A percentile compares a stretch with the other conserved stretches of the same genome.
phyloP scores from a whole-genome alignment of 2,329 filamentous ascomycete species.

The Fusarium sp. region DNA sequence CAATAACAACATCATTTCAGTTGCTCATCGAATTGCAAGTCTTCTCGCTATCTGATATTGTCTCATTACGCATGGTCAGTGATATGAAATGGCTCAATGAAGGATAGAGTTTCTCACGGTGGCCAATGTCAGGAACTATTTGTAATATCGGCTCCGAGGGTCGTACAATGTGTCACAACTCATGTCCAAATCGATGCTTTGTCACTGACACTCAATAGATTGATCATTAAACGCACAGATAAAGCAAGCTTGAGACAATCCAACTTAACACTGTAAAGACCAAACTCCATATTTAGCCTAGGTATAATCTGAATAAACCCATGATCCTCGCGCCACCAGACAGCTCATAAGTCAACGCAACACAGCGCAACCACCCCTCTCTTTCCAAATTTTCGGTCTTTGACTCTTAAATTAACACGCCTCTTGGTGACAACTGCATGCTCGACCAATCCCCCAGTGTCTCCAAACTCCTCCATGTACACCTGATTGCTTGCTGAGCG shows the following conservation, averaged over 20 bases:
- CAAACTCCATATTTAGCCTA: constrained; percentile 45
- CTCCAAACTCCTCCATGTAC: constrained; percentile 28
- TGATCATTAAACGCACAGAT: not conserved
- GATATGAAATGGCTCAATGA: not conserved
- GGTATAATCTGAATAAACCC: constrained; percentile 46
- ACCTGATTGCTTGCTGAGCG: constrained; percentile 29
- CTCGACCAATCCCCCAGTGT: constrained; percentile 17
- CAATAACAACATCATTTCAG: not conserved
- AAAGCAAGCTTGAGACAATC: not conserved
- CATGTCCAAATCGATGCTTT: not conserved
- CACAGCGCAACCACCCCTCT: not conserved
- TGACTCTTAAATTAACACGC: constrained; percentile 29
- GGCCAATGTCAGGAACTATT: not conserved
- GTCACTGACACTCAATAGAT: not conserved
- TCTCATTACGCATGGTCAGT: not conserved
- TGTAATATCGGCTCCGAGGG: not conserved
- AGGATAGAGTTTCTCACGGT: not conserved
- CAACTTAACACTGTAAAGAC: constrained; percentile 27
- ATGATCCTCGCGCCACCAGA: constrained; percentile 39
- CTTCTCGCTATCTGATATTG: not conserved
- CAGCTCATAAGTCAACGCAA: constrained; percentile 27
- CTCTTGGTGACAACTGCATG: constrained; percentile 28
- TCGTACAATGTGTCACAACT: not conserved
- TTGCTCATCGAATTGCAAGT: not conserved
- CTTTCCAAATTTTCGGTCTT: constrained; percentile 12